Conservation (phyloP, 805 yeast species). For the Wickerhamiella sergipiensis region DNA sequence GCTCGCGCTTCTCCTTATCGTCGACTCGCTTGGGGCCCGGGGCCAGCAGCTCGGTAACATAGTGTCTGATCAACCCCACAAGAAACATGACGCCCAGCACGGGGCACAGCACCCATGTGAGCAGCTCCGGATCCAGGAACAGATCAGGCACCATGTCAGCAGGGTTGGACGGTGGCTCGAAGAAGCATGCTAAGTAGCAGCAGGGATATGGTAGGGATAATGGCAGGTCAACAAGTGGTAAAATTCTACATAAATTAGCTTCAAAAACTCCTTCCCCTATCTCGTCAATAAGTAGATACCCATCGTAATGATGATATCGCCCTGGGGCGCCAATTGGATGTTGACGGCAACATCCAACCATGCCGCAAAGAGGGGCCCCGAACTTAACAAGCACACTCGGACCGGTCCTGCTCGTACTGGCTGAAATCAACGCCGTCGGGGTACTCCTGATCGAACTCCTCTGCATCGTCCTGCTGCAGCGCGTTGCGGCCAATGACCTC, state of each 20-base stretch:
- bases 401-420: constrained; percentile 58
- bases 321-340: not conserved
- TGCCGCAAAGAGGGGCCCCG: too few species aligned
- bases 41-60: constrained; percentile 46
- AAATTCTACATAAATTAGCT: not conserved
- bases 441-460: constrained; percentile 84
- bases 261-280: not conserved
- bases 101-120: constrained; percentile 84
- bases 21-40: constrained; percentile 44
- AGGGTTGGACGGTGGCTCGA: too few species aligned
- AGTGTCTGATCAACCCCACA: constrained; percentile 66
- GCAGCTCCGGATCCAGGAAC: constrained; percentile 64
- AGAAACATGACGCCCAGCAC: constrained; percentile 81
- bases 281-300: not conserved
- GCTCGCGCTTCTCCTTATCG: constrained; percentile 41
- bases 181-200: too few species aligned
- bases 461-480: constrained; percentile 83
- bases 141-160: constrained; percentile 27
- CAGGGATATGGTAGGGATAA: too few species aligned
- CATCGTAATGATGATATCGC: not conserved
- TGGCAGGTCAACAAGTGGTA: too few species aligned
- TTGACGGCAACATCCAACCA: not conserved
- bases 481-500: constrained; percentile 95
- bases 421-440: constrained; percentile 94
- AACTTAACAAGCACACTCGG: constrained; percentile 58